Conservation (phyloP, 148 eudicot species). For the Rhododendron henanense region DNA sequence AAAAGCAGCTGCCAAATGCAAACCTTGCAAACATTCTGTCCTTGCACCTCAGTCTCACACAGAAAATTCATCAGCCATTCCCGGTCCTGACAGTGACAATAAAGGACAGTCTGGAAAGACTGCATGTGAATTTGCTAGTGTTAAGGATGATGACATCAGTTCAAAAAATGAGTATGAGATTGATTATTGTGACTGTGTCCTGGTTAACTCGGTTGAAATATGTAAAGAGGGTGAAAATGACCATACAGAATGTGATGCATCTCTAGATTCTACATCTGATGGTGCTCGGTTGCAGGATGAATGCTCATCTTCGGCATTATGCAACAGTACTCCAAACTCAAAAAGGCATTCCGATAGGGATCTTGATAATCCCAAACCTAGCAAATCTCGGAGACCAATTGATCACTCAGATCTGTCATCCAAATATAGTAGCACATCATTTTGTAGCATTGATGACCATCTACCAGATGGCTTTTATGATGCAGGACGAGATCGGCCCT, state of each 20-base stretch:
- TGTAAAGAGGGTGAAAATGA: slow-evolving; percentile 30
- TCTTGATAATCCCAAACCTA: slow-evolving; percentile 78
- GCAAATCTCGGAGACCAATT: slow-evolving; percentile 59
- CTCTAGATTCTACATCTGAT: slow-evolving; percentile 28
- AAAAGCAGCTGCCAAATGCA: slow-evolving; percentile 37
- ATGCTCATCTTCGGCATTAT: slow-evolving; percentile 30
- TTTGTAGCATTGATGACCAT: slow-evolving; percentile 71
- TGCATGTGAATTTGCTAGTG: slow-evolving; percentile 20
- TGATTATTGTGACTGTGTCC: slow-evolving; percentile 33
- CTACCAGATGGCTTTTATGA: slow-evolving; percentile 95
- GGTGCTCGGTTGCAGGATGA: slow-evolving; percentile 32
- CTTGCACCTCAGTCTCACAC: slow-evolving; percentile 27
- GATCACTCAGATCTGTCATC: slow-evolving; percentile 43
- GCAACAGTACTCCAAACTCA: slow-evolving; percentile 41
- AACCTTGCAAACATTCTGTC: slow-evolving; percentile 30
- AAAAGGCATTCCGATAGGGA: slow-evolving; percentile 81
- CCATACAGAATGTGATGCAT: slow-evolving; percentile 19
- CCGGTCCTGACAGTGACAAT: slow-evolving; percentile 24
- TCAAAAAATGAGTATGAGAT: slow-evolving; percentile 23
- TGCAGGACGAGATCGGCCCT: slow-evolving; percentile 97
- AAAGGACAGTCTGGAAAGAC: slow-evolving; percentile 25
- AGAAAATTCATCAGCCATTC: slow-evolving; percentile 31
- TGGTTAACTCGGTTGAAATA: slow-evolving; percentile 13
- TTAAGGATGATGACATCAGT: slow-evolving; percentile 26
- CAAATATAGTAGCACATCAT: slow-evolving; percentile 66